Conservation (phyloP, 768 basidiomycete species). For the Nidularia pulvinata region DNA sequence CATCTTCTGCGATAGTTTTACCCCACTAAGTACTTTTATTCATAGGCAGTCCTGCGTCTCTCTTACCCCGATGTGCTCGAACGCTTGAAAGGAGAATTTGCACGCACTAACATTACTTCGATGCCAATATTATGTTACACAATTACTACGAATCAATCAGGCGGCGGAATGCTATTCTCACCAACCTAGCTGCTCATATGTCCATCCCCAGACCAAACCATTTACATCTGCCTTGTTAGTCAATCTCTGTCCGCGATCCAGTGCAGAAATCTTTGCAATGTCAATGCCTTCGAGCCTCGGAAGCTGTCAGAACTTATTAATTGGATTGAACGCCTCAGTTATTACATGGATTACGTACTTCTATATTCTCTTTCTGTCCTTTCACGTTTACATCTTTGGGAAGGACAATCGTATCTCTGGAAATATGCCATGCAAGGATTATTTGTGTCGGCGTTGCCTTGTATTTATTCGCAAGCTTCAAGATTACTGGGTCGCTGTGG, state of each 20-base stretch:
- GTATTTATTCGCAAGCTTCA: constrained; percentile 37
- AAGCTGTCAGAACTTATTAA: background rate
- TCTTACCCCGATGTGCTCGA: no score
- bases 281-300: background rate
- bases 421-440: constrained; percentile 42
- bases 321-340: no score
- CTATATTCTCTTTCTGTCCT: constrained; percentile 43
- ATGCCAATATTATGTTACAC: no score
- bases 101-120: no score
- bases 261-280: background rate
- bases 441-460: constrained; percentile 35
- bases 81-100: no score
- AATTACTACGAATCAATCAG: no score
- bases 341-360: constrained; percentile 18
- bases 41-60: no score
- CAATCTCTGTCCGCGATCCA: background rate
- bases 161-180: background rate
- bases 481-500: constrained; percentile 35
- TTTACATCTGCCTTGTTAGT: background rate
- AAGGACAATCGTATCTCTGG: constrained; percentile 32
- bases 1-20: no score
- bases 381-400: constrained; percentile 38
- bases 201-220: background rate
- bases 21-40: no score
- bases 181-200: background rate